Base-by-base conservation (phyloP, 257 asterid genomes). In the Penstemon barbatus region DNA sequence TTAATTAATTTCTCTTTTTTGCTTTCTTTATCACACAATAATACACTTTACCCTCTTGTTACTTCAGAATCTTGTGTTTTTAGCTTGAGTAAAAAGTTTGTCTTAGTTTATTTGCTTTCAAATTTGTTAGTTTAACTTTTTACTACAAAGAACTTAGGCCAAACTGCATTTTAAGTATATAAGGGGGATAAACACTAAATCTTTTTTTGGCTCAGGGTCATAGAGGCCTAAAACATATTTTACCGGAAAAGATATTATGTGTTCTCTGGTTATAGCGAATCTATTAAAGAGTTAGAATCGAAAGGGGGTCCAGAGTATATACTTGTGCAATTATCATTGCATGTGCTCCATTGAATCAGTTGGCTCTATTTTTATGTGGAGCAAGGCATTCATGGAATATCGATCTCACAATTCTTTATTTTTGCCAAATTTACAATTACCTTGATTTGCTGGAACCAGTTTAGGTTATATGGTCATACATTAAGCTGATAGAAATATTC, bases 321-420 rank as follows among this genome's bases (percentile, higher is more conserved):
- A 57, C 61, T 65, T 15, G 18, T 15, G 18, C 18, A 15, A 15
- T 15, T 15, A 15, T 15, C 18, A 15, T 15, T 15, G 18, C 18
- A 15, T 37, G 74, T 50, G 65, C 77, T 70, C 66, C 50, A 13
- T 48, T 66, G 50, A 40, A 37, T 71, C 56, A 44, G 58, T 11
- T 67, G 9, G 60, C 18, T 6, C 0, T 8, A 6, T 1, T 66
- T 66, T 50, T 18, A 64, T 39, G 53, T 71, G 63, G 57, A 67
- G 13, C 51, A 56, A 66, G 63, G 37, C 57, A 40, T 44, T 48
- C 43, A 15, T 13, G 52, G 38, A 8, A 10, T 53, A 43, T 7
- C 50, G 49, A 52, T 48, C 52, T 7, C 18, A 49, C 13, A 4
- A 46, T 68, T 8, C 18, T 56, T 33, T 66, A 41, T 45, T 57